Conservation (phyloP, 2,329 filamentous ascomycete genomes). For the Ophiostoma sp. region DNA sequence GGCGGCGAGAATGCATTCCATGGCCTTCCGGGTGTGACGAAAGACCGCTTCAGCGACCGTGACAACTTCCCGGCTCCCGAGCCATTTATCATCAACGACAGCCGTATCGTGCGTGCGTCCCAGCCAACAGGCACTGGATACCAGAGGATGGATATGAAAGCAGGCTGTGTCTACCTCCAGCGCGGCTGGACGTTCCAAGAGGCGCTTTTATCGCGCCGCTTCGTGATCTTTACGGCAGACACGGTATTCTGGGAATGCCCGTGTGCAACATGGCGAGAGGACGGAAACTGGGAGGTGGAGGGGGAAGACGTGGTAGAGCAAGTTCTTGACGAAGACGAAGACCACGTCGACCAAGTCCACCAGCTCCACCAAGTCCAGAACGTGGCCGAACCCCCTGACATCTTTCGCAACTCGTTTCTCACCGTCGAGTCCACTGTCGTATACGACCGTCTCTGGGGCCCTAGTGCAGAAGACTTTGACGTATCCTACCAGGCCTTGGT, state of each 20-base stretch:
- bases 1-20: conserved; percentile 8
- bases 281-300: conserved; percentile 14
- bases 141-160: background rate
- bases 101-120: background rate
- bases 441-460: conserved; percentile 4
- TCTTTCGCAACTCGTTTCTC: conserved; percentile 2
- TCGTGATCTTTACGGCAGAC: conserved; percentile 14
- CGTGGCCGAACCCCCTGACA: background rate
- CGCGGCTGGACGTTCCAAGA: conserved; percentile 22
- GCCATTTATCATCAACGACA: background rate
- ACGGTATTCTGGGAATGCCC: conserved; percentile 15
- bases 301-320: background rate
- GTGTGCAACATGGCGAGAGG: conserved; percentile 16
- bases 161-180: conserved; percentile 4
- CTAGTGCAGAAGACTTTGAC: background rate
- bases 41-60: background rate
- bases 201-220: conserved; percentile 15
- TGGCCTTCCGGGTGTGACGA: background rate
- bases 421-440: background rate
- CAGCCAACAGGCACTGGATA: conserved; percentile 1
- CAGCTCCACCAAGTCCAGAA: background rate
- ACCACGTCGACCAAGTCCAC: background rate
- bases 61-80: background rate
- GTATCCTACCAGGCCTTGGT: conserved; percentile 10
- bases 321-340: background rate